phyloP scores from a whole-genome alignment of 768 basidiomycete species.

The Rubroboletus pulcherrimus region DNA sequence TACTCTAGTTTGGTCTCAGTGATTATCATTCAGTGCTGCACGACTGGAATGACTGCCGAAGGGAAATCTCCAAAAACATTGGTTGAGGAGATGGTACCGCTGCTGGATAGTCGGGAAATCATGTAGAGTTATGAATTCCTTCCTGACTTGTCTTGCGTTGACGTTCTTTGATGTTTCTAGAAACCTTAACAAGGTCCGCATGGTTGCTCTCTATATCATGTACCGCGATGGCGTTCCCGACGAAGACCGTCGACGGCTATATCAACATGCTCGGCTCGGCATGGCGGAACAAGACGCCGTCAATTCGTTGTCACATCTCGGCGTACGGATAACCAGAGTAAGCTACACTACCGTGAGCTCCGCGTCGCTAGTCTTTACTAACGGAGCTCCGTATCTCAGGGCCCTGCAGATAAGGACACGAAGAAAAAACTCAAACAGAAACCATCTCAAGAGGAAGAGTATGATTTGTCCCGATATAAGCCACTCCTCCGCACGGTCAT shows the following conservation, averaged over 20 bases:
- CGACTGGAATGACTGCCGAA: constrained; percentile 87
- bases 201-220: constrained; percentile 94
- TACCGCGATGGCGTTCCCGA: constrained; percentile 97
- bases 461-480: constrained; percentile 92
- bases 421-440: constrained; percentile 84
- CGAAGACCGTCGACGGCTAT: constrained; percentile 90
- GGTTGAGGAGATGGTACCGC: constrained; percentile 98
- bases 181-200: constrained; percentile 89
- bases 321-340: constrained; percentile 81
- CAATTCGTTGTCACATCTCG: constrained; percentile 80
- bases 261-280: constrained; percentile 88
- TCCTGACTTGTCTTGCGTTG: not conserved
- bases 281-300: constrained; percentile 91
- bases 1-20: not conserved
- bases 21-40: constrained; percentile 65
- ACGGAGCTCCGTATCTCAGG: constrained; percentile 37
- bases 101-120: constrained; percentile 83
- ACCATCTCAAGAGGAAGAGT: constrained; percentile 77
- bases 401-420: constrained; percentile 69
- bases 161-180: constrained; percentile 37
- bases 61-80: constrained; percentile 93
- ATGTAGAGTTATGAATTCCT: constrained; percentile 47
- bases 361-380: not conserved
- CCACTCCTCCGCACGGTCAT: constrained; percentile 77
- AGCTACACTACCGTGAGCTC: constrained; percentile 18